phyloP scores from a whole-genome alignment of 305 asterid genomes.

The Stenogyne calaminthoides region DNA sequence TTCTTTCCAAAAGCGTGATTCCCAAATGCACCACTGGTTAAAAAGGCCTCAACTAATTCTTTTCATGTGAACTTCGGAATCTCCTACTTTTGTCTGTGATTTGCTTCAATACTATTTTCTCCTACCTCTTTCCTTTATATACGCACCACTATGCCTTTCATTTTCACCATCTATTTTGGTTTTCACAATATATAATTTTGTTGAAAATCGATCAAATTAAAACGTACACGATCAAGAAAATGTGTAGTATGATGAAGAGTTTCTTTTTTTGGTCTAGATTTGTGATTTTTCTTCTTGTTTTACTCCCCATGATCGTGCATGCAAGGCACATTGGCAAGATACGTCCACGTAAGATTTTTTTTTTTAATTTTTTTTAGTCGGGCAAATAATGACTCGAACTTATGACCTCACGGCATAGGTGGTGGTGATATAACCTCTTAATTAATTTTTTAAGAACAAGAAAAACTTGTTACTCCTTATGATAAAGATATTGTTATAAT shows the following conservation, averaged over 20 bases:
- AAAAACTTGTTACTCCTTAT: too few species aligned
- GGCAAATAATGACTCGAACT: too few species aligned
- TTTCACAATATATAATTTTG: not conserved
- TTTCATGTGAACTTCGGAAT: constrained; percentile 64
- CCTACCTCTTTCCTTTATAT: constrained; percentile 39
- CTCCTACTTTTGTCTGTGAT: constrained; percentile 62
- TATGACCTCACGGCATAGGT: too few species aligned
- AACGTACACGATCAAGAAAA: not conserved
- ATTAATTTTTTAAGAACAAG: too few species aligned
- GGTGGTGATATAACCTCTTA: too few species aligned
- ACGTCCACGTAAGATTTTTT: constrained; percentile 46
- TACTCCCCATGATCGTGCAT: constrained; percentile 41
- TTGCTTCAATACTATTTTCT: constrained; percentile 58
- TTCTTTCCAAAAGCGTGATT: constrained; percentile 51
- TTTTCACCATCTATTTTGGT: constrained; percentile 7
- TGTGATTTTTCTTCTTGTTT: constrained; percentile 37
- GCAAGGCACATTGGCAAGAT: constrained; percentile 50
- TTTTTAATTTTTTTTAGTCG: too few species aligned
- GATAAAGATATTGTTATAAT: too few species aligned
- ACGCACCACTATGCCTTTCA: not conserved
- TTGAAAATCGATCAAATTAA: not conserved
- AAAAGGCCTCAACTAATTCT: constrained; percentile 37
- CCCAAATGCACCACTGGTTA: constrained; percentile 30
- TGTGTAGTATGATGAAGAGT: constrained; percentile 35
- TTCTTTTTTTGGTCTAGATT: constrained; percentile 21